These are phyloP conservation scores for Marvania coccoides DNA, from an alignment of 139 green algal genomes.

Conservation along the genomic window DNA sequence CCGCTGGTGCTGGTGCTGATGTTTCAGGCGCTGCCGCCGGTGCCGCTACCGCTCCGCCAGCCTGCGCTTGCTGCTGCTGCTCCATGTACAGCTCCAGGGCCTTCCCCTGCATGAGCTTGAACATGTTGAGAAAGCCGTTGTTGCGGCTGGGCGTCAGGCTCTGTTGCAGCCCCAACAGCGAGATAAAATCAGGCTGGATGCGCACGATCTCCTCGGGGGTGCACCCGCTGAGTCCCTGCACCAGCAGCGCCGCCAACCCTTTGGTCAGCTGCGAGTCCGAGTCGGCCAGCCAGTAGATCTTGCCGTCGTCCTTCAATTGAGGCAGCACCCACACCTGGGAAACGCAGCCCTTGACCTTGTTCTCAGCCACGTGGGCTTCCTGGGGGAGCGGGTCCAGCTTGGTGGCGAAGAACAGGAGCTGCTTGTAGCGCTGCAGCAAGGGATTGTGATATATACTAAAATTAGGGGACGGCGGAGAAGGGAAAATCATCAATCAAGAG, in stretches of 20 bases:
- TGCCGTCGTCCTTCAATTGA: conserved; percentile 55
- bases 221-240: conserved; percentile 81
- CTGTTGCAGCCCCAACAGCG: conserved; percentile 87
- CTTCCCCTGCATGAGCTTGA: conserved; percentile 84
- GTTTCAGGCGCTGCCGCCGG: neutral
- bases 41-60: neutral
- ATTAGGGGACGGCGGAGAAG: neutral
- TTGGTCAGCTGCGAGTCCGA: conserved; percentile 97
- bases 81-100: conserved; percentile 41
- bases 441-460: neutral
- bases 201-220: conserved; percentile 56
- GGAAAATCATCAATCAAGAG: too few species aligned
- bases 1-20: neutral
- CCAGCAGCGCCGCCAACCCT: conserved; percentile 79
- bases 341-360: conserved; percentile 93
- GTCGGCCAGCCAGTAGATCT: conserved; percentile 86
- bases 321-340: conserved; percentile 93
- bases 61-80: neutral
- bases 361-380: conserved; percentile 62
- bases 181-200: conserved; percentile 75
- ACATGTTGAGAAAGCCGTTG: conserved; percentile 98
- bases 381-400: conserved; percentile 74
- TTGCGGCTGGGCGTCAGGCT: conserved; percentile 91
- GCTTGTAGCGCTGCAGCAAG: conserved; percentile 76
- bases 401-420: conserved; percentile 92